Conservation (phyloP, 148 eudicot species). For the Tetragonia tetragonoides region DNA sequence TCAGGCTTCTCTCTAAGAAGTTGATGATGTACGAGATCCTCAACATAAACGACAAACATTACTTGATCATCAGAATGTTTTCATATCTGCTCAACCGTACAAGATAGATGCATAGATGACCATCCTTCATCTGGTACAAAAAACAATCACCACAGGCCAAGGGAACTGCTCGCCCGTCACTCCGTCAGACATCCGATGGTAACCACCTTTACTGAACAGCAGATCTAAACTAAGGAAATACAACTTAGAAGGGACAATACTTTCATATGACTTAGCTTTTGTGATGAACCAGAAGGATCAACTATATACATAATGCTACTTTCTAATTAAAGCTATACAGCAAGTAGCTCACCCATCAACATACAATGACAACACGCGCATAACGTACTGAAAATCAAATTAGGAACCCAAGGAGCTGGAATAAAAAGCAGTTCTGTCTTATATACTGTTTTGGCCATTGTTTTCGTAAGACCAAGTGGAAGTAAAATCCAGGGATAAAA, state of each 20-base stretch:
- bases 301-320: no score
- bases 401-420: background rate
- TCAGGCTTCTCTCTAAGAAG: background rate
- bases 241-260: no score
- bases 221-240: no score
- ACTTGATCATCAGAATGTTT: background rate
- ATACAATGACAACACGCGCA: background rate
- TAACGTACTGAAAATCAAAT: background rate
- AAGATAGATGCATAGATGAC: background rate
- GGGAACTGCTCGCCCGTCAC: no score
- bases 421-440: background rate
- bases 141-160: no score
- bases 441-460: background rate
- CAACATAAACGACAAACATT: no score
- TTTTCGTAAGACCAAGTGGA: background rate
- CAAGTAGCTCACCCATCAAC: background rate
- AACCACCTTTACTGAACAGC: no score
- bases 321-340: background rate
- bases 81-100: background rate
- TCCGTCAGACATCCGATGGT: no score
- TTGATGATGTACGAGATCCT: constrained; percentile 5
- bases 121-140: no score
- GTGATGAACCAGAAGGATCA: no score
- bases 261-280: no score
- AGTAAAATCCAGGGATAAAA: background rate